These are phyloP conservation scores for Aspergillus brasiliensis DNA, from an alignment of 2,329 filamentous ascomycete species.

Conservation along the genomic window DNA sequence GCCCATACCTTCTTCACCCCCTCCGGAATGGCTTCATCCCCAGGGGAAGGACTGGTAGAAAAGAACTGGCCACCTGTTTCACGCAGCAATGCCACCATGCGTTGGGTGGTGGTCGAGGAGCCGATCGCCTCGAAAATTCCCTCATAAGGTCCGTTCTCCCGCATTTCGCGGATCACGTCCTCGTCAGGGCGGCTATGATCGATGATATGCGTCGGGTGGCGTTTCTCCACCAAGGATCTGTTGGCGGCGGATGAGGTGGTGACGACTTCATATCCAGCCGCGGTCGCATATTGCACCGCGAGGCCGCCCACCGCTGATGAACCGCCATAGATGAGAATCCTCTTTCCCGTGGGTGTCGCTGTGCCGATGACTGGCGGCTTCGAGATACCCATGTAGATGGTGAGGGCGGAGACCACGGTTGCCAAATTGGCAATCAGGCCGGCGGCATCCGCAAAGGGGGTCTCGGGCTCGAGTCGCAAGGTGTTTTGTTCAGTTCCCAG, in stretches of 20 bases:
- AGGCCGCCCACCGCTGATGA: constrained; percentile 8
- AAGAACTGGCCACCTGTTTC: too few relatives aligned
- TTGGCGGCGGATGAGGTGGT: constrained; percentile 16
- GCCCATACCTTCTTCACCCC: too few relatives aligned
- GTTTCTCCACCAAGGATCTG: constrained; percentile 3
- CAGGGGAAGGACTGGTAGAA: too few relatives aligned
- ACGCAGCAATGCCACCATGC: neutral
- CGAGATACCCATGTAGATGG: constrained; percentile 17
- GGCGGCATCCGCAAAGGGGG: constrained; percentile 12
- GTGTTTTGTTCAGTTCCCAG: constrained; percentile 11
- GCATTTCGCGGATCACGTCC: neutral
- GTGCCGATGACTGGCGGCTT: constrained; percentile 12
- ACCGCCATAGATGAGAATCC: constrained; percentile 14
- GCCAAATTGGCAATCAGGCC: constrained; percentile 22
- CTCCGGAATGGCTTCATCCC: too few relatives aligned
- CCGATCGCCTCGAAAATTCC: constrained; percentile 6
- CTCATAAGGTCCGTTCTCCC: constrained; percentile 11
- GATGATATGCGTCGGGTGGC: constrained; percentile 11
- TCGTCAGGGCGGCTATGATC: constrained; percentile 14
- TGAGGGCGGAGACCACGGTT: constrained; percentile 19
- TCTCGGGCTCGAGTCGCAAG: constrained; percentile 4
- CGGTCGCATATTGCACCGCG: constrained; percentile 12
- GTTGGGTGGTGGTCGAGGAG: neutral
- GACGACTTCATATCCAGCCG: constrained; percentile 15
- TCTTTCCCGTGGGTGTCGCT: constrained; percentile 7